A percentile compares a stretch with the other conserved stretches of the same genome.
These are phyloP conservation scores for Hypoxylon rickii DNA, from an alignment of 495 filamentous ascomycete species.

Conservation along the genomic window DNA sequence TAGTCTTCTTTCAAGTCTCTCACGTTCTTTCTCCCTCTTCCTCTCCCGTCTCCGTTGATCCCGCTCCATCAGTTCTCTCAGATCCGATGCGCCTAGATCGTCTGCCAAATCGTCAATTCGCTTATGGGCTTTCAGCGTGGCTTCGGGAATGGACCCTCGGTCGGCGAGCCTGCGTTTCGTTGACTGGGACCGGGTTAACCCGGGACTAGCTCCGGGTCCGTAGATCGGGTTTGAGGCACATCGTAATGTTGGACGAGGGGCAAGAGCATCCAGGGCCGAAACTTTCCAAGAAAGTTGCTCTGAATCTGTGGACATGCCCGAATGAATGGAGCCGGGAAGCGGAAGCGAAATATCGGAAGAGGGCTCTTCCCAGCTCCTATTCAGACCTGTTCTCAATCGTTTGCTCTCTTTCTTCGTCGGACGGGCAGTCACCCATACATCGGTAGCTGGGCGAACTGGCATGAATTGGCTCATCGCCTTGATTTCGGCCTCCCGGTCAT, in stretches of 20 bases:
- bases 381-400: slow-evolving; percentile 58
- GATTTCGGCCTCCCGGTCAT: slow-evolving; percentile 81
- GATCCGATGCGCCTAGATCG: slow-evolving; percentile 74
- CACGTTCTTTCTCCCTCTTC: slow-evolving; percentile 71
- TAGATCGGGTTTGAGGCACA: slow-evolving; percentile 68
- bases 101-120: slow-evolving; percentile 82
- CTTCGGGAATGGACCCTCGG: slow-evolving; percentile 61
- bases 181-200: slow-evolving; percentile 44
- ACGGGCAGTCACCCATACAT: slow-evolving; percentile 51
- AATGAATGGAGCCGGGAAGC: slow-evolving; percentile 70
- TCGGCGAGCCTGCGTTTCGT: slow-evolving; percentile 49
- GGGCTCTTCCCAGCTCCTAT: slow-evolving; percentile 61
- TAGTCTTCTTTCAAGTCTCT: slow-evolving; percentile 69
- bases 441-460: slow-evolving; percentile 62
- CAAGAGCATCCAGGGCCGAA: slow-evolving; percentile 71
- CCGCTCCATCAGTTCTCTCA: slow-evolving; percentile 83
- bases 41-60: slow-evolving; percentile 77
- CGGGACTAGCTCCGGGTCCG: slow-evolving; percentile 25
- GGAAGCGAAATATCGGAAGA: slow-evolving; percentile 77
- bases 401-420: slow-evolving; percentile 67
- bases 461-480: slow-evolving; percentile 77
- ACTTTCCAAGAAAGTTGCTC: slow-evolving; percentile 76
- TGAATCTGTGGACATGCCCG: slow-evolving; percentile 70
- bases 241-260: slow-evolving; percentile 78
- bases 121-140: slow-evolving; percentile 67